Conservation (phyloP, 306 rosid genomes). For the Styphnolobium japonicum region DNA sequence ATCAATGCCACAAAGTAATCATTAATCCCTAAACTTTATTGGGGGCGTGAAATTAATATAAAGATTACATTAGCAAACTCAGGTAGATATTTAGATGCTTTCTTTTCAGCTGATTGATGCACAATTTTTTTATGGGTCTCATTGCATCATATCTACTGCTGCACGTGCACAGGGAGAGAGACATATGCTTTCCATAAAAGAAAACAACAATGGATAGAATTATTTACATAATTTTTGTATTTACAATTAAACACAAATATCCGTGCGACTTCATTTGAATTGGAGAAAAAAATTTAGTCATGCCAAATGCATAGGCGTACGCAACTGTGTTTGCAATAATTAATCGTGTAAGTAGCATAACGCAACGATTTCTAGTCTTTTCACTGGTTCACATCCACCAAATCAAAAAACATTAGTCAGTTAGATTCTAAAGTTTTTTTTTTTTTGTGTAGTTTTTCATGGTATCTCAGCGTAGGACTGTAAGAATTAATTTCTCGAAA, state of each 20-base stretch:
- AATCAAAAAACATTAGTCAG: slow-evolving; percentile 7
- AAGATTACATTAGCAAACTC: background rate
- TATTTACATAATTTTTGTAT: background rate
- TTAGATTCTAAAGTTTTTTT: too few relatives aligned
- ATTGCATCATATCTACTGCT: background rate
- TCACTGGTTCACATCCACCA: slow-evolving; percentile 14
- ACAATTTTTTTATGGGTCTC: background rate
- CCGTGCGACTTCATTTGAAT: background rate
- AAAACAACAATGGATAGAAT: background rate
- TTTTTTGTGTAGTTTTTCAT: too few relatives aligned
- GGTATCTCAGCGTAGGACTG: too few relatives aligned
- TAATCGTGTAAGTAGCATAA: background rate
- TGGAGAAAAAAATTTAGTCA: background rate
- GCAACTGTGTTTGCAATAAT: slow-evolving; percentile 19
- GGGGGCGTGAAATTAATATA: slow-evolving; percentile 31
- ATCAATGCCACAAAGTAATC: slow-evolving; percentile 28
- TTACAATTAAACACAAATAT: background rate
- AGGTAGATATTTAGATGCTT: background rate
- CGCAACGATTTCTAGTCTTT: slow-evolving; percentile 6
- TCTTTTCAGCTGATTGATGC: background rate
- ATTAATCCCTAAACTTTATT: slow-evolving; percentile 21
- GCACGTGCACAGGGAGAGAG: slow-evolving; percentile 10
- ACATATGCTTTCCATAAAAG: background rate
- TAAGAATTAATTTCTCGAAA: too few relatives aligned
- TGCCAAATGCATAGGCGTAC: background rate